phyloP scores from a whole-genome alignment of 192 early-diverging fungal species.

The Coemansia sp. region DNA sequence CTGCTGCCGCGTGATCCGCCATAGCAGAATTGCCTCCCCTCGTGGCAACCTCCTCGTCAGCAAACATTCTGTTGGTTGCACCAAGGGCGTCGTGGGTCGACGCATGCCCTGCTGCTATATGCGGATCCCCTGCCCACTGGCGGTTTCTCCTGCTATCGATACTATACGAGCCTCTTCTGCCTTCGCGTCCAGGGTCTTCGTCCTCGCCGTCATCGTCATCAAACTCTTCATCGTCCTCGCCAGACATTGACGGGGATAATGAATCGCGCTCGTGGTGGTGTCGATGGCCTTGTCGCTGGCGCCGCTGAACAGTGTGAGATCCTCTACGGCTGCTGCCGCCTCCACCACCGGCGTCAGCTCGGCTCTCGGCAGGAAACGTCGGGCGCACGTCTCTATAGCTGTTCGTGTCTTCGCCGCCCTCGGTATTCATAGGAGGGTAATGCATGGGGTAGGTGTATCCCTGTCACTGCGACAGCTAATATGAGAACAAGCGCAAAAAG shows the following conservation, averaged over 20 bases:
- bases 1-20: background rate
- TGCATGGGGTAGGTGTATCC: background rate
- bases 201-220: background rate
- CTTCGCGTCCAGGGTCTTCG: background rate
- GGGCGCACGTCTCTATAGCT: background rate
- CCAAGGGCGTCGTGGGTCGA: background rate
- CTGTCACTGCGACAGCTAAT: background rate
- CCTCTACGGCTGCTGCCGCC: background rate
- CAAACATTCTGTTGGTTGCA: background rate
- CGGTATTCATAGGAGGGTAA: background rate
- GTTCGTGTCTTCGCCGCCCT: background rate
- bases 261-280: background rate
- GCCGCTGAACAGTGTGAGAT: background rate
- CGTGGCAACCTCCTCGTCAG: background rate
- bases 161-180: background rate
- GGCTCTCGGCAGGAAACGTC: background rate
- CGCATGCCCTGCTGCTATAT: background rate
- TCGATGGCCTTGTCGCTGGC: background rate
- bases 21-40: background rate
- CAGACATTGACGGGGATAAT: background rate
- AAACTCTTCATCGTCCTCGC: background rate
- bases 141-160: background rate
- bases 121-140: background rate
- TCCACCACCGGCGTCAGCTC: background rate
- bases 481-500: background rate